Base-by-base conservation (phyloP, 805 yeast genomes). In the Lachancea dasiensis region DNA sequence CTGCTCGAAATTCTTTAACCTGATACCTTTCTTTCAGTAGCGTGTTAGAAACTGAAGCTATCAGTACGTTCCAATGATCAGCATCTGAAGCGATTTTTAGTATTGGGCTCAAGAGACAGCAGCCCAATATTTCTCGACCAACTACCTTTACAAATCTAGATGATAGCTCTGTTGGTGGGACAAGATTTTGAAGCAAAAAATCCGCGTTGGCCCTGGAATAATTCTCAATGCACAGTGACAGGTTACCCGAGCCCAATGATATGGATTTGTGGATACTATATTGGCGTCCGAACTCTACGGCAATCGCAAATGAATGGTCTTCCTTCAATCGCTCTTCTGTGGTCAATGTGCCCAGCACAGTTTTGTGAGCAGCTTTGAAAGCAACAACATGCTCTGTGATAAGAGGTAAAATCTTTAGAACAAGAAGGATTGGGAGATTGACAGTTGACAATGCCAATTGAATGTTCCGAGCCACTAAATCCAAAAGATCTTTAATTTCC, bases 1-100 rank as follows among this genome's bases (percentile, higher is more conserved):
- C 83, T 16, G 72, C 75, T 43, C 95, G 63, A 16, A 89, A 69
- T 46, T 77, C 73, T 42, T 79, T 74, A 1, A 87, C 94, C 50
- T 84, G 86, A 25, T 73, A 73, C 39, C 87, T 65, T 50, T 86
- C 94, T 45, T 77, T 77, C 53, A 89, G 64, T 9, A 81, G 72
- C 21, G 70, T 71, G 3, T 86, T 79, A 1, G 83, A 73, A 2
- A 72, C 56, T 36, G 72, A 71, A 7, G 78, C 77, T 11, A 86
- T 67, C 27, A 69, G 51, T 39, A 76, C 73, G 54, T 89, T 89
- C 75, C 81, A 82, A 43, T 76, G 81, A 54, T 86, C 95, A 1
- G 90, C 75, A 34, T 82, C 89, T 0, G 80, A 61, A 1, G 81
- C 48, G 61, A 81, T 72, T 5, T 63, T 53, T 5, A 68, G 28